Percentiles rank a stretch among this genome's conserved stretches.
Evolutionary conservation across 2,329 filamentous ascomycete genomes (phyloP).

Genomic region (Penicillium digitatum): DNA sequence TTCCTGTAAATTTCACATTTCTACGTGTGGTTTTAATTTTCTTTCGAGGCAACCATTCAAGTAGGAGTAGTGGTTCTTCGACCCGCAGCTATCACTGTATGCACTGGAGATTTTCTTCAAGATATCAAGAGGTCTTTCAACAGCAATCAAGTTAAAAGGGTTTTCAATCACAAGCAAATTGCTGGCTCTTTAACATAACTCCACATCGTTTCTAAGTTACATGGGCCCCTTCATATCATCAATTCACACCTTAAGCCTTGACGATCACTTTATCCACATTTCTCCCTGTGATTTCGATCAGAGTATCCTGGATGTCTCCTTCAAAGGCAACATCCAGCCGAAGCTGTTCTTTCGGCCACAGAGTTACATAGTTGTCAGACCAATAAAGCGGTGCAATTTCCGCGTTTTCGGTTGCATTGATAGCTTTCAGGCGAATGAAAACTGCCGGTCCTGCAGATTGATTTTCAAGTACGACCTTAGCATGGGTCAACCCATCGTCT

Average conservation of each 20-base stretch:
- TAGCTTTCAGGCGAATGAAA: conserved; percentile 53
- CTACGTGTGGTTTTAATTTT: no score
- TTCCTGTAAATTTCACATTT: not conserved
- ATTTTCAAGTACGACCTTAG: conserved; percentile 51
- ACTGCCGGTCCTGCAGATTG: conserved; percentile 52
- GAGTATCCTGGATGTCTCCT: conserved; percentile 6
- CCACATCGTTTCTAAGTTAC: not conserved
- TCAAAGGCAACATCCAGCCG: conserved; percentile 34
- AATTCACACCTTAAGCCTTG: not conserved
- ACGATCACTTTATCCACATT: conserved; percentile 19
- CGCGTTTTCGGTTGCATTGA: conserved; percentile 39
- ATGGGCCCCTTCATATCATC: not conserved
- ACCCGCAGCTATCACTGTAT: no score
- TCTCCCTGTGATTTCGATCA: conserved; percentile 22
- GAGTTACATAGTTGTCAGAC: conserved; percentile 61
- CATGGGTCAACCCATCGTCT: conserved; percentile 8
- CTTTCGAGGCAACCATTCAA: no score
- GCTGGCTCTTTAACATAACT: not conserved
- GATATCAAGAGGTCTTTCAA: not conserved
- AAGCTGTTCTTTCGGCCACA: conserved; percentile 56
- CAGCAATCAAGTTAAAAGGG: not conserved
- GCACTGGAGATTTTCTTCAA: not conserved
- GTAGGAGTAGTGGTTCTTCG: not conserved
- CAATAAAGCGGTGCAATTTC: conserved; percentile 54
- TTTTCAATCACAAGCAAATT: not conserved